Evolutionary conservation across 192 early-diverging fungal genomes (phyloP), one percentile per base, ranked within the genome.

Genomic region (Umbelopsis vinacea): DNA sequence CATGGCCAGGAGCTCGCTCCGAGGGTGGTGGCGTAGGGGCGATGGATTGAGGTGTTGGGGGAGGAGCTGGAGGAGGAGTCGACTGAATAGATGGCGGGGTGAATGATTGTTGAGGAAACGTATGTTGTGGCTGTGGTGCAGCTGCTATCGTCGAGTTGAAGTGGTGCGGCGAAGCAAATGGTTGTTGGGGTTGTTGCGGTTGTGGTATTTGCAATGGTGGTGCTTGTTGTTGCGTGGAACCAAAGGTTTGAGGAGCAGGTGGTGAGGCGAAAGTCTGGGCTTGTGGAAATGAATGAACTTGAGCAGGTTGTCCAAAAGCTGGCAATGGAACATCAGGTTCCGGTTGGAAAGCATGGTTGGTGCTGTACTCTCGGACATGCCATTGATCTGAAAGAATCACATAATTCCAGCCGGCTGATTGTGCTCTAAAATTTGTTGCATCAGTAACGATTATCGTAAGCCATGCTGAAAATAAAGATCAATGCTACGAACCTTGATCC

Each of bases 351-450:
- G 57, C 57, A 15, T 38, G 33, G 33, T 63, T 63, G 14, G 29
- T 19, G 19, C 57, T 63, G n/a, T 63, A 26, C 5, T 63, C 33
- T 63, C 57, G 26, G 17, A 63, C 37, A 37, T 63, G 57, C 57
- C 57, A 63, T 19, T 63, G 57, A 68, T 80, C 79, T 0, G 79
- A 72, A 15, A 76, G 37, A 47, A 80, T 71, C 24, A 76, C 69
- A 47, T 80, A 80, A 10, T 38, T 54, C 74, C 74, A 80, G 33
- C 79, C 79, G 40, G 79, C 57, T 10, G 17, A 8, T 54, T 80
- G 79, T 50, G 79, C 79, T 43, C 40, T 43, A 12, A 29, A 6
- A 43, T n/a, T n/a, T 4, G 40, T 43, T 43, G 40, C 40, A 43
- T 12, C 11, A 12, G 40, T 43, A 43, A 43, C 29, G 3, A 29